phyloP scores from a whole-genome alignment of 805 yeast species.

The Ogataea allantospora region DNA sequence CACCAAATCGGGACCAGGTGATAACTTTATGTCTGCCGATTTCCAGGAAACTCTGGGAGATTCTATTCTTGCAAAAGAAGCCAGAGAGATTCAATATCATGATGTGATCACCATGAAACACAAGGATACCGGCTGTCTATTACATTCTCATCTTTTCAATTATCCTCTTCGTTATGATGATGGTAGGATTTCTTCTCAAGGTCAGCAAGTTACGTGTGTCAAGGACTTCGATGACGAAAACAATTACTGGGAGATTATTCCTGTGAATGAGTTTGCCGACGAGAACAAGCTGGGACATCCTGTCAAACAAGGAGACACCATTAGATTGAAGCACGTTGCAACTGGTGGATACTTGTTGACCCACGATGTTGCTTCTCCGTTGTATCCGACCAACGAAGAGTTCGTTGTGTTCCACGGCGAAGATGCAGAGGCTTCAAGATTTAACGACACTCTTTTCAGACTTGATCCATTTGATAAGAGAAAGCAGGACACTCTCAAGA shows the following conservation, averaged over 20 bases:
- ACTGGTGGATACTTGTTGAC: conserved; percentile 80
- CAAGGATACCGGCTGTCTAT: conserved; percentile 70
- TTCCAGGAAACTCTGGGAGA: conserved; percentile 93
- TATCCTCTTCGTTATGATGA: conserved; percentile 95
- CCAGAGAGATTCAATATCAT: conserved; percentile 70
- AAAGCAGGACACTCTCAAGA: conserved; percentile 52
- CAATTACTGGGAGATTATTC: conserved; percentile 85
- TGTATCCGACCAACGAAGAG: conserved; percentile 90
- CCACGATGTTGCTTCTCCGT: conserved; percentile 96
- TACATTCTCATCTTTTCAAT: conserved; percentile 75
- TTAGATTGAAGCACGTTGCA: conserved; percentile 77
- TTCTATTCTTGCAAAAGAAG: conserved; percentile 67
- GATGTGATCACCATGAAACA: conserved; percentile 79
- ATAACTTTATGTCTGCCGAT: conserved; percentile 88
- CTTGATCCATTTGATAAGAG: conserved; percentile 59
- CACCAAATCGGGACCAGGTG: conserved; percentile 92
- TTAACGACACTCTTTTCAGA: conserved; percentile 76
- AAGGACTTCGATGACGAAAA: conserved; percentile 53
- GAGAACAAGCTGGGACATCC: conserved; percentile 41
- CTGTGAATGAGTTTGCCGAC: conserved; percentile 47
- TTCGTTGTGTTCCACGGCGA: conserved; percentile 72
- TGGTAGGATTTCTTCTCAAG: conserved; percentile 90
- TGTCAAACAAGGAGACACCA: conserved; percentile 66
- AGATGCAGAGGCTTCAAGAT: conserved; percentile 50
- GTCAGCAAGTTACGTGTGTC: conserved; percentile 87